These are phyloP conservation scores for Fusarium sp. DNA, from an alignment of 2,329 filamentous ascomycete genomes.

Conservation along the genomic window DNA sequence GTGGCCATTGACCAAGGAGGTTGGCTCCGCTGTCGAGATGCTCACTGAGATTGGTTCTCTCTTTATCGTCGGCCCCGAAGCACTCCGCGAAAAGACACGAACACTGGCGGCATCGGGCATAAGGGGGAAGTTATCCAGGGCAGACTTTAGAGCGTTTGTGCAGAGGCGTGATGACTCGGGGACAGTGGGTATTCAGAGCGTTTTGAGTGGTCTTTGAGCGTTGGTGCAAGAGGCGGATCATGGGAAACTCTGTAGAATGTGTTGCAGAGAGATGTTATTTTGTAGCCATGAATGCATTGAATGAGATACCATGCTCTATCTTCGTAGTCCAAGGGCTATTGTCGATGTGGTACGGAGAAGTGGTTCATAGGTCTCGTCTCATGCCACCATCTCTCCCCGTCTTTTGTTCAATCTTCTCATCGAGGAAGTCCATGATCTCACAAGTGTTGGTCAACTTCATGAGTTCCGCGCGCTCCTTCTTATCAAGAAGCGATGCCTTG, in stretches of 20 bases:
- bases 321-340: neutral
- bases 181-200: constrained; percentile 83
- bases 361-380: constrained; percentile 48
- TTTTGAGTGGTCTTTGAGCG: constrained; percentile 70
- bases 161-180: constrained; percentile 85
- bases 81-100: constrained; percentile 75
- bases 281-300: constrained; percentile 33
- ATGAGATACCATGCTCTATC: constrained; percentile 41
- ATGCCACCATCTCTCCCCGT: constrained; percentile 47
- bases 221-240: constrained; percentile 11
- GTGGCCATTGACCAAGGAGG: constrained; percentile 79
- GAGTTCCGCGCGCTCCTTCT: constrained; percentile 64
- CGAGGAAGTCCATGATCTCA: constrained; percentile 70
- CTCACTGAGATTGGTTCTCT: constrained; percentile 93
- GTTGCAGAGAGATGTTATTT: constrained; percentile 15
- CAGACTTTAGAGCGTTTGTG: constrained; percentile 85
- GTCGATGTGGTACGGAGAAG: neutral
- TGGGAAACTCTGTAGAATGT: constrained; percentile 8
- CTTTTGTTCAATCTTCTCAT: constrained; percentile 57
- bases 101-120: constrained; percentile 60
- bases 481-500: constrained; percentile 64
- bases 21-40: constrained; percentile 79
- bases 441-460: constrained; percentile 62
- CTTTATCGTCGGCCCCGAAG: constrained; percentile 91
- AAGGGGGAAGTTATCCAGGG: constrained; percentile 69